Base-by-base conservation (phyloP, 2,329 filamentous ascomycete species). In the Aspergillus persii region DNA sequence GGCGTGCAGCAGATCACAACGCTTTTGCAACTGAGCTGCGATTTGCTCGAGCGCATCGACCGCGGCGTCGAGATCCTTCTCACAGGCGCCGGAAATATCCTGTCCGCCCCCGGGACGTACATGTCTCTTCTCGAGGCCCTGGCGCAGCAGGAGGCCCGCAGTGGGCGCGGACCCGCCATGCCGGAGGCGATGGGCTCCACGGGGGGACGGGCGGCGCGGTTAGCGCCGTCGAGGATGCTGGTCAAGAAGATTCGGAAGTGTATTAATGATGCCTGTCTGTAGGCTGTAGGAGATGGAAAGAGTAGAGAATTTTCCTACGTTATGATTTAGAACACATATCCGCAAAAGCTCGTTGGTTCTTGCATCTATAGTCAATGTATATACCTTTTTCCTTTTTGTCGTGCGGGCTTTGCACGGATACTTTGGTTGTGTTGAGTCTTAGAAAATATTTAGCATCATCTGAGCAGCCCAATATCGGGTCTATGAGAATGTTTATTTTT, bases 231-330 rank as follows among this genome's bases (percentile, higher is more conserved):
- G 36, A 18, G 39, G 18, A 54, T 54, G 11, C 18, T 54, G 7
- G 52, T 33, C 3, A 54, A 12, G 52, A 48, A 54, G 18, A 54
- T 54, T 27, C 52, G 52, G 11, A 54, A 54, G 36, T 54, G 52
- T 54, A 9, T 54, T 44, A n/a, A 54, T 23, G 52, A 54, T 18
- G 46, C 52, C 18, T 54, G 52, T 29, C 26, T 54, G 52, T 54
- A 30, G 11, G 31, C 26, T 54, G 52, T 54, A 30, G 11, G 31
- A 36, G 18, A 36, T 36, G 31, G 31, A 36, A 36, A 36, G 31
- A 36, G 31, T 36, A 36, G 31, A 39, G 15, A 5, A 3, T 1
- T 39, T 39, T 2, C 33, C 18, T 23, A 23, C 18, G 18, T 23
- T 23, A 23, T 23, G 18, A 23, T 23, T 23, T 23, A 23, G 18